Evolutionary conservation across 495 filamentous ascomycete species (phyloP), one percentile per base, ranked within the genome.

Genomic region (Lasiosphaeriaceae sp.): DNA sequence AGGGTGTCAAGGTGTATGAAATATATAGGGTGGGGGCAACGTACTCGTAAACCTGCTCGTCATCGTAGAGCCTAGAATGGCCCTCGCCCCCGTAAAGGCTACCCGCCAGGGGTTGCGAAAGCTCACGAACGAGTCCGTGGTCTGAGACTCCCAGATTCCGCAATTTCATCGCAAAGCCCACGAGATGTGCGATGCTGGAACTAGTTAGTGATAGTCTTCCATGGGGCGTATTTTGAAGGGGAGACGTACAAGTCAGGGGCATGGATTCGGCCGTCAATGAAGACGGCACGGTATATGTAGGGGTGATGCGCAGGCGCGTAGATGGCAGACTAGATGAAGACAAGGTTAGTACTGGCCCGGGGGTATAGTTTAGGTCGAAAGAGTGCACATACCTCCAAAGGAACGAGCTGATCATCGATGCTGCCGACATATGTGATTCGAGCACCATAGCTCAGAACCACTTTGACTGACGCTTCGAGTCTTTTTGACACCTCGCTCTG

Each of bases 341-440:
- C 26, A 2, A 26, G 5, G n/a, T 2, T 11, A 22, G 26, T 31
- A 31, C 26, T 31, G 26, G 3, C 3, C 26, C 3, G 26, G 26
- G 9, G 26, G 26, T 9, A 9, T 31, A 9, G 9, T 4, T 21
- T 34, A 52, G 29, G 20, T 12, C 22, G 73, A 44, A 16, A 50
- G 37, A 52, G 11, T 39, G n/a, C 9, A 34, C 73, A 66, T 68
- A 89, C 86, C 79, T 96, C 92, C 51, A 96, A 70, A 14, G 91
- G 93, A 26, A 98, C 92, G 12, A 98, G 77, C 71, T 98, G 94
- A 71, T 98, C 94, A 67, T 98, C 94, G 52, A 97, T 94, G 67
- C 91, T 96, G 34, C 93, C 93, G 60, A 94, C 76, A 69, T 89
- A 92, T 2, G 90, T 85, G 50, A 97, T 82, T 39, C 90, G 86